Evolutionary conservation across 306 rosid species (phyloP).

Genomic region (Quercus robur): DNA sequence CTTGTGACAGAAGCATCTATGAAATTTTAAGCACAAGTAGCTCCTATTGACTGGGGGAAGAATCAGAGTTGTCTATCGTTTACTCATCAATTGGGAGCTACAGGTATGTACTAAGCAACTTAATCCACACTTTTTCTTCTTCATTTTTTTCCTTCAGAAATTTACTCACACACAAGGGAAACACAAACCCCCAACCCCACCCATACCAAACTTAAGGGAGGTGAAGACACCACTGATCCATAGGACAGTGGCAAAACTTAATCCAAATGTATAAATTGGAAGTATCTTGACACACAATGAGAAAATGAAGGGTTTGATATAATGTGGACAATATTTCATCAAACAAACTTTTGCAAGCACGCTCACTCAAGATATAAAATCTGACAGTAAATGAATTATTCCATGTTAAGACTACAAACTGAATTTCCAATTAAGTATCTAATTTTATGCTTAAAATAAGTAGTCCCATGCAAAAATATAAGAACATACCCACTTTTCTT

Average conservation of each 20-base stretch:
- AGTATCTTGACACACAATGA: neutral
- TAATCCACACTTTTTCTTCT: neutral
- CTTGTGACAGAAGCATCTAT: neutral
- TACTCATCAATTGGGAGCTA: neutral
- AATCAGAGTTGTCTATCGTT: neutral
- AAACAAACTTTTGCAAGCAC: neutral
- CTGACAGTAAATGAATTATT: neutral
- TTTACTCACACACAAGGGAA: neutral
- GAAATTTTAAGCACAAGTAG: neutral
- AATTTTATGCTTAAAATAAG: neutral
- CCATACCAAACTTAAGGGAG: neutral
- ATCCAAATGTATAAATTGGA: neutral
- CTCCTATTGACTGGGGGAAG: neutral
- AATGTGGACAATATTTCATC: neutral
- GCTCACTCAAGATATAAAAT: neutral
- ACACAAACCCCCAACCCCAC: neutral
- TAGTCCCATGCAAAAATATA: neutral
- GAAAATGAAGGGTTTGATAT: neutral
- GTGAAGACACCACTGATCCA: neutral
- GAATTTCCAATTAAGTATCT: neutral
- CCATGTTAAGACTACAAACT: neutral
- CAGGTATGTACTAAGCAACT: too few species aligned
- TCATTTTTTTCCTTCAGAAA: neutral
- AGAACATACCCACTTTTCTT: constrained; percentile 69
- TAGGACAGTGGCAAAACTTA: neutral